Evolutionary conservation across 2,329 filamentous ascomycete species (phyloP), one percentile per base, ranked within the genome.

Genomic region (Tolypocladium tundrense): DNA sequence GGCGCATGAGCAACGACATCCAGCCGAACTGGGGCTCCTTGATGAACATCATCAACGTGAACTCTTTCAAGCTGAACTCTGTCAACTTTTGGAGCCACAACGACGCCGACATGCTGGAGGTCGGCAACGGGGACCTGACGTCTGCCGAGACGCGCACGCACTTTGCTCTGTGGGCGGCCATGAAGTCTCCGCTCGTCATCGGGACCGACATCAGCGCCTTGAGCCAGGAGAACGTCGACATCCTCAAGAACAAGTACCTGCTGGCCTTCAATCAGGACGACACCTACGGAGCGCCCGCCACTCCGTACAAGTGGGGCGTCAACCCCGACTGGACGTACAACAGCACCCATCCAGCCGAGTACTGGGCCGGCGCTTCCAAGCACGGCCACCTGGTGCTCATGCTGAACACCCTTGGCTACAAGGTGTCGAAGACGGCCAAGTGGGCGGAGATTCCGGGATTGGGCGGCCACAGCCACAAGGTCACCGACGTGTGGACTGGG

Each of bases 311-410:
- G 57, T 78, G 75, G 76, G 80, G 79, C 1, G 68, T 72, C 4
- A 81, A 81, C 60, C 68, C 73, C 0, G 74, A 80, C 62, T 76
- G 73, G 64, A 79, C 78, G 0, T 82, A 74, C 65, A 78, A 83
- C 61, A 62, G 67, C 19, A 73, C 72, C 0, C 68, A 75, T 57
- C 79, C 78, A 4, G 77, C 79, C 2, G 75, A 79, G 66, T 80
- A 74, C 66, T 81, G 77, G 77, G 69, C 73, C 1, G 78, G 79
- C 0, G 66, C 66, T 31, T 76, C 72, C 3, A 67, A 66, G 9
- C 63, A 70, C 21, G 78, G 78, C 1, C 73, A 72, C n/a, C 69
- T 79, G 43, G 72, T 79, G 19, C 70, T 80, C 37, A 67, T 79
- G 60, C 64, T 81, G n/a, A 82, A 81, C 64, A 73, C 75, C 56